Conservation (phyloP, 2,329 filamentous ascomycete genomes). For the Colletotrichum sp. region DNA sequence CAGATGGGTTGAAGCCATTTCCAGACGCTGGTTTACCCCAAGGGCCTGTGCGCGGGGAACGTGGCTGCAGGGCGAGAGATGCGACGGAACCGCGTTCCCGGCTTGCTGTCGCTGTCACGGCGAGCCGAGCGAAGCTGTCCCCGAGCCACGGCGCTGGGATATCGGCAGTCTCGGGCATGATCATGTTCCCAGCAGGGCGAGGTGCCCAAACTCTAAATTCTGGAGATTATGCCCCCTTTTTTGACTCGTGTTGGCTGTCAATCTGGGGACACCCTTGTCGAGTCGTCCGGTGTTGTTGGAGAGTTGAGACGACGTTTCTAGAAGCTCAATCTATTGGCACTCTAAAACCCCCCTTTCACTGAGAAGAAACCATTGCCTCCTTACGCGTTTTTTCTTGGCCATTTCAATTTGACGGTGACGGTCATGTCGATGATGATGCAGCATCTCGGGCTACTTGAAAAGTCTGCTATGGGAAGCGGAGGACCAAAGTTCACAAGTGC, state of each 20-base stretch:
- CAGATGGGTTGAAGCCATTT: neutral
- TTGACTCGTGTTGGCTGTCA: neutral
- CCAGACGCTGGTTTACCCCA: neutral
- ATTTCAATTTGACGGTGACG: neutral
- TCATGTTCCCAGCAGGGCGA: neutral
- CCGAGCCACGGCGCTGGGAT: neutral
- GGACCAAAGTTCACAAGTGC: neutral
- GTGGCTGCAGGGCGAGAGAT: neutral
- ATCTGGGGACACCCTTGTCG: neutral
- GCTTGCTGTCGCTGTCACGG: neutral
- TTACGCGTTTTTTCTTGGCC: neutral
- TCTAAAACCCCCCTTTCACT: neutral
- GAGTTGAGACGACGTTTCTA: neutral
- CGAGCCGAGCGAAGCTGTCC: neutral
- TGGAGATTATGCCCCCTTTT: neutral
- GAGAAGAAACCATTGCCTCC: neutral
- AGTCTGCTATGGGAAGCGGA: neutral
- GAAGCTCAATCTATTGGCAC: neutral
- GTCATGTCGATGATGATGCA: neutral
- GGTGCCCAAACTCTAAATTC: neutral
- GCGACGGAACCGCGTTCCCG: neutral
- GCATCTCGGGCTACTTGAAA: neutral
- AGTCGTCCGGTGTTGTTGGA: neutral
- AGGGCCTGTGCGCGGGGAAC: neutral
- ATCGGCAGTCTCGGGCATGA: neutral